phyloP scores from a whole-genome alignment of 2,329 filamentous ascomycete genomes.

The Aaosphaeria arxii region DNA sequence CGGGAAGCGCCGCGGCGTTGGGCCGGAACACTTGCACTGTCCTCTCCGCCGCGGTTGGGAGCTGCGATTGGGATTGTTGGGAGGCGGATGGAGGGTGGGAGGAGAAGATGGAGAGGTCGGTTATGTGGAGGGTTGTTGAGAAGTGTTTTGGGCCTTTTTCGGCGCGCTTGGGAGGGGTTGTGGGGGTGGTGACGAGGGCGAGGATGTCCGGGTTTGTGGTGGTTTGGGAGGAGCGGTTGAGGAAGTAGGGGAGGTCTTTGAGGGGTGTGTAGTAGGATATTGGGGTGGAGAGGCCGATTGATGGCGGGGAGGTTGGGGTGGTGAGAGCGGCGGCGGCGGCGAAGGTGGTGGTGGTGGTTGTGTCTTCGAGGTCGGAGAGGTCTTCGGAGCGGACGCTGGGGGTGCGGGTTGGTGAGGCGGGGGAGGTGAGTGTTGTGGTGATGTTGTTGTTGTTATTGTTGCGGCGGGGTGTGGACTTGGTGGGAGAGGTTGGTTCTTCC shows the following conservation, averaged over 20 bases:
- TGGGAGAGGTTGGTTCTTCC: conserved; percentile 1
- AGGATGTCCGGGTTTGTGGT: conserved; percentile 41
- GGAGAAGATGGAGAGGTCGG: conserved; percentile 35
- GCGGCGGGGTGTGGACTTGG: conserved; percentile 5
- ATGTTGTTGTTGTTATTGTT: too few relatives aligned
- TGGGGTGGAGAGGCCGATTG: conserved; percentile 39
- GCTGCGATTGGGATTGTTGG: too few relatives aligned
- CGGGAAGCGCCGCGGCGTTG: conserved; percentile 41
- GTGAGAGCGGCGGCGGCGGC: conserved; percentile 1
- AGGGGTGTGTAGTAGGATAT: conserved; percentile 48
- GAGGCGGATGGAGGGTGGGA: too few relatives aligned
- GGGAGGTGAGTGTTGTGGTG: too few relatives aligned
- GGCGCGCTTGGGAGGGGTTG: conserved; percentile 34
- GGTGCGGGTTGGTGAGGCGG: conserved; percentile 7
- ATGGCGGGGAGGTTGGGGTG: conserved; percentile 6
- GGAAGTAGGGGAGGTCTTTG: conserved; percentile 34
- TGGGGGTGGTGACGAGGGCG: conserved; percentile 39
- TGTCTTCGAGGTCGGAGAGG: conserved; percentile 7
- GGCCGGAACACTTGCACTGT: conserved; percentile 45
- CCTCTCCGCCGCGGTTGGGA: conserved; percentile 1
- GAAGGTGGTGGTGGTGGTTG: conserved; percentile 3
- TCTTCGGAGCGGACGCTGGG: conserved; percentile 12
- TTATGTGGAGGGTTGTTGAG: conserved; percentile 41
- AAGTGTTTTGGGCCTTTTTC: conserved; percentile 44
- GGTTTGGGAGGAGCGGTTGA: conserved; percentile 38